Conservation (phyloP, 1,284 basidiomycete species). For the Apiotrichum siamense region DNA sequence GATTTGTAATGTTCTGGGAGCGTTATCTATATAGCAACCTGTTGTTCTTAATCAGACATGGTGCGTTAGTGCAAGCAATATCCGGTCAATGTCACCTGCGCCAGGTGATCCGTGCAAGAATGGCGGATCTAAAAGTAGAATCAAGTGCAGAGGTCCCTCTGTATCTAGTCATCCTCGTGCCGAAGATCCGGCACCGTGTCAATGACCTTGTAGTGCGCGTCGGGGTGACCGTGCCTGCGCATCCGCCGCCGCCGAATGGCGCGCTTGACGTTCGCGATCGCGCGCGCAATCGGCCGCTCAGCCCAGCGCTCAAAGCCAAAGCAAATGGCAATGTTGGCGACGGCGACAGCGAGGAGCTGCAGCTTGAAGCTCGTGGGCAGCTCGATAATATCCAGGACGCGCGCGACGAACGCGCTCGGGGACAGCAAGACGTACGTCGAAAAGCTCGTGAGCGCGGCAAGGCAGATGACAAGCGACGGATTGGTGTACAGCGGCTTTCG, state of each 20-base stretch:
- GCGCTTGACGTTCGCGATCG: constrained; percentile 49
- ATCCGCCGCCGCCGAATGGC: constrained; percentile 28
- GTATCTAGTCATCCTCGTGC: no score
- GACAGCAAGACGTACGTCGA: constrained; percentile 68
- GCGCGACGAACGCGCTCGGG: constrained; percentile 59
- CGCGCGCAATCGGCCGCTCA: constrained; percentile 56
- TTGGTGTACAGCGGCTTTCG: constrained; percentile 93
- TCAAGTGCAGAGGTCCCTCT: no score
- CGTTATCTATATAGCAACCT: no score
- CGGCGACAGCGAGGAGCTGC: constrained; percentile 63
- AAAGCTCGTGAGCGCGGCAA: constrained; percentile 62
- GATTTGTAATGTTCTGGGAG: no score
- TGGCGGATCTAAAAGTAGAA: no score
- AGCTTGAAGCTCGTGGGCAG: constrained; percentile 66
- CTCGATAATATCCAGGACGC: constrained; percentile 70
- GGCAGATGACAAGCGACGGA: constrained; percentile 70
- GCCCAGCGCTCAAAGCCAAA: constrained; percentile 77
- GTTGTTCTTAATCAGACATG: no score
- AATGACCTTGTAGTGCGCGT: constrained; percentile 52
- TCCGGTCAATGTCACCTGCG: no score
- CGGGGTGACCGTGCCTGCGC: constrained; percentile 41
- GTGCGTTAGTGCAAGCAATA: no score
- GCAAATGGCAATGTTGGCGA: constrained; percentile 67
- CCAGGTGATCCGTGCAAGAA: no score
- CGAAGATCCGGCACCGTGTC: no score